phyloP scores from a whole-genome alignment of 805 yeast species.

The Saccharomycopsis fermentans region DNA sequence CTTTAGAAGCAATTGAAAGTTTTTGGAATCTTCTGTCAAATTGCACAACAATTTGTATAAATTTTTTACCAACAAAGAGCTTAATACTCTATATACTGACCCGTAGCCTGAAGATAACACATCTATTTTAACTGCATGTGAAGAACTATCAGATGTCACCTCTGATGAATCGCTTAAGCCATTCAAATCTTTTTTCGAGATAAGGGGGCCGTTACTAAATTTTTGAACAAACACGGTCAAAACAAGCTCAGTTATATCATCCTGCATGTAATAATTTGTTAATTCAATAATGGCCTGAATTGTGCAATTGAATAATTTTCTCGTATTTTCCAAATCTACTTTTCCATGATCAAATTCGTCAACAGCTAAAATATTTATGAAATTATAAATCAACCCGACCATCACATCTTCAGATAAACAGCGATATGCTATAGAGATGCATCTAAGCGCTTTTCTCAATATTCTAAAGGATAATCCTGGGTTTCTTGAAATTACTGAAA shows the following conservation, averaged over 20 bases:
- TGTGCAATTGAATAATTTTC: constrained; percentile 48
- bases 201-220: constrained; percentile 4
- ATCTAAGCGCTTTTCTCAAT: constrained; percentile 9
- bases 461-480: constrained; percentile 37
- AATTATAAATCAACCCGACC: constrained; percentile 73
- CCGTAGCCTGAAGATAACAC: constrained; percentile 42
- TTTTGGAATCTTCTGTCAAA: constrained; percentile 10
- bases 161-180: constrained; percentile 3
- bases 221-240: constrained; percentile 79
- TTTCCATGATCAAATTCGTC: constrained; percentile 20
- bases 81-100: constrained; percentile 62
- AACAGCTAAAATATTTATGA: constrained; percentile 61
- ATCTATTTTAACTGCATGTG: constrained; percentile 17
- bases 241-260: constrained; percentile 64
- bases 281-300: constrained; percentile 59
- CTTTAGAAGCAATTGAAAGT: constrained; percentile 36
- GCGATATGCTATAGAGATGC: constrained; percentile 52
- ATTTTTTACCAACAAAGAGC: constrained; percentile 7
- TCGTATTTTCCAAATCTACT: constrained; percentile 19
- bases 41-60: constrained; percentile 6
- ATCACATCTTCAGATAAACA: constrained; percentile 71
- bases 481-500: constrained; percentile 35
- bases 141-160: not conserved
- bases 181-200: not conserved
- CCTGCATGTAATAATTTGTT: constrained; percentile 56